Base-by-base conservation (phyloP, 2,329 filamentous ascomycete species). In the Plenodomus tracheiphilus region DNA sequence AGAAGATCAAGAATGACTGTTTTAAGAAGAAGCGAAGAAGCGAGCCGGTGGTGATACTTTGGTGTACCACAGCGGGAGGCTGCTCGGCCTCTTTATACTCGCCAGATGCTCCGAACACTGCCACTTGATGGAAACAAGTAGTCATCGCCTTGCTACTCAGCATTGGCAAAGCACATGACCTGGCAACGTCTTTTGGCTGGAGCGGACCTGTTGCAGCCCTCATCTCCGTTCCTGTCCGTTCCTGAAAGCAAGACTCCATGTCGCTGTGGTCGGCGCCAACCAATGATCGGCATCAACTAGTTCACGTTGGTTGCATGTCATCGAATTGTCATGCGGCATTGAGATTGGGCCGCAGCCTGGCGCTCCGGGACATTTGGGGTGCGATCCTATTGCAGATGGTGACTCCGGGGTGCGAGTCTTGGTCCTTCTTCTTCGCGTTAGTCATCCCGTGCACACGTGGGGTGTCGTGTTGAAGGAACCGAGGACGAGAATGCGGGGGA, bases 291-390 rank as follows among this genome's bases (percentile, higher is more conserved):
- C 36, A 32, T 15, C 8, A 34, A 46, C 22, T 28, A 47, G 16
- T 39, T 55, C 52, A 57, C 54, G 53, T 54, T 53, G 55, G 7
- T 4, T 37, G 35, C 35, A 49, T 38, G 18, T 38, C 19, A 25
- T 36, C 25, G 15, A 48, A 22, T 36, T 44, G 21, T 39, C 38
- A 21, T 37, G 22, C 34, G 42, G 18, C 15, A 21, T 16, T 28
- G 47, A 49, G 32, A 52, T 46, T 50, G 42, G 40, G 20, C n/a
- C 53, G 45, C 50, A 51, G 37, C 41, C 37, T 51, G 51, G 52
- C 49, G 44, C 44, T 43, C 57, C 45, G 52, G 53, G 36, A 39
- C 22, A 40, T 51, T 57, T 51, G 10, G 44, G 43, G 25, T 40
- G 47, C 22, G 43, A 17, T 46, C 22, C 55, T 39, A 40, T 43